Conservation (phyloP, 2,329 filamentous ascomycete genomes). For the Didymella exigua region DNA sequence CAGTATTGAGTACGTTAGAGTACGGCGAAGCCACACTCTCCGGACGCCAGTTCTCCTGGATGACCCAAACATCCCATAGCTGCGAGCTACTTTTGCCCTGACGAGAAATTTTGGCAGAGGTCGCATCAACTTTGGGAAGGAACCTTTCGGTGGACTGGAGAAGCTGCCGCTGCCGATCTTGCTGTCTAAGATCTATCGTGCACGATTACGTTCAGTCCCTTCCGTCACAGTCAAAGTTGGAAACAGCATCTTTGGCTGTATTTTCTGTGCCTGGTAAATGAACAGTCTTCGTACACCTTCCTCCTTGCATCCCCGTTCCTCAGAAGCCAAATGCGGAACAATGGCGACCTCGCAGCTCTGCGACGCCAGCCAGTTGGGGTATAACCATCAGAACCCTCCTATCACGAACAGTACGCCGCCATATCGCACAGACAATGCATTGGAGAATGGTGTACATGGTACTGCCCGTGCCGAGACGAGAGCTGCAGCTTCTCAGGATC, state of each 20-base stretch:
- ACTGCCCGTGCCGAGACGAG: slow-evolving; percentile 9
- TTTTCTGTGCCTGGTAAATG: neutral
- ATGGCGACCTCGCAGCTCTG: slow-evolving; percentile 5
- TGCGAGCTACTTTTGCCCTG: neutral
- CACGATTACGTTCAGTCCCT: neutral
- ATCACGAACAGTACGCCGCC: slow-evolving; percentile 15
- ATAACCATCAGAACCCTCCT: slow-evolving; percentile 16
- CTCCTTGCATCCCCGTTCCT: neutral
- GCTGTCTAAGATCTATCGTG: neutral
- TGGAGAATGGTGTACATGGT: slow-evolving; percentile 11
- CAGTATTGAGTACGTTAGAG: neutral
- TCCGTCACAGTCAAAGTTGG: neutral
- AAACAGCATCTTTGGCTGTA: neutral
- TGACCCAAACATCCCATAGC: neutral
- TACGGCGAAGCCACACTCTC: neutral
- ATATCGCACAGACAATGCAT: slow-evolving; percentile 17
- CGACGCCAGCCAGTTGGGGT: slow-evolving; percentile 14
- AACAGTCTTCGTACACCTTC: neutral
- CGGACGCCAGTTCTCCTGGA: neutral
- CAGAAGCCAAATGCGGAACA: neutral
- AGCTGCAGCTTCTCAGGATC: slow-evolving; percentile 20
- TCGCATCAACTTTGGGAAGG: neutral
- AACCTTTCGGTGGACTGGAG: neutral
- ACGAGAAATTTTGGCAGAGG: too few species aligned
- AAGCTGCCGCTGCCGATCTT: neutral